Evolutionary conservation across 768 basidiomycete species (phyloP).

Genomic region (Auriscalpium microsporum): DNA sequence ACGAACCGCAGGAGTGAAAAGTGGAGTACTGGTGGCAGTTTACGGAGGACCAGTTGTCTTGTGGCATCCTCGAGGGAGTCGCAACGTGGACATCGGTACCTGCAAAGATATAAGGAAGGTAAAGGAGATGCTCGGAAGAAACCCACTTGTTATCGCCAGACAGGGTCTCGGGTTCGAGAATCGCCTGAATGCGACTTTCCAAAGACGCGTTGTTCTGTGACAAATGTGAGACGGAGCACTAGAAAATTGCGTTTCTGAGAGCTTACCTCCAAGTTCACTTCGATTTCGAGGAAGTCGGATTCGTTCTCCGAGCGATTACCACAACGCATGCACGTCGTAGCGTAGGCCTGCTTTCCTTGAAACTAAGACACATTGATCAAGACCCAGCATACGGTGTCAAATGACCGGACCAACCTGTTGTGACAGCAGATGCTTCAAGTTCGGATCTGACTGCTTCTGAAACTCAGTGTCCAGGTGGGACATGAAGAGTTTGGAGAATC

Average conservation of each 20-base stretch:
- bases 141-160: constrained; percentile 79
- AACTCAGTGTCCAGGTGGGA: constrained; percentile 83
- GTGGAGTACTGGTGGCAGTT: constrained; percentile 82
- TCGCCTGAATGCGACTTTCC: constrained; percentile 59
- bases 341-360: constrained; percentile 77
- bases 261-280: constrained; percentile 70
- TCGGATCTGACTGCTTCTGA: constrained; percentile 61
- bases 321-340: constrained; percentile 71
- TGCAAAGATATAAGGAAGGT: constrained; percentile 22
- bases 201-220: constrained; percentile 61
- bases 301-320: constrained; percentile 55
- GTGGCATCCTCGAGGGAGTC: constrained; percentile 67
- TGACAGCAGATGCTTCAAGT: constrained; percentile 59
- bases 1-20: constrained; percentile 92
- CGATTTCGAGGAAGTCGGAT: constrained; percentile 80
- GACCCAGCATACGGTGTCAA: neutral
- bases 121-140: neutral
- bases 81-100: constrained; percentile 78
- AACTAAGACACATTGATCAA: constrained; percentile 43
- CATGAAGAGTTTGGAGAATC: constrained; percentile 94
- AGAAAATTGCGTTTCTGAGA: too few species aligned
- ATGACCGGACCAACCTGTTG: constrained; percentile 47
- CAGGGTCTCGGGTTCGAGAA: constrained; percentile 63
- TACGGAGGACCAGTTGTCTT: constrained; percentile 60
- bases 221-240: too few species aligned